Evolutionary conservation across 2,329 filamentous ascomycete genomes (phyloP), one percentile per base, ranked within the genome.

Genomic region (Aspergillus alliaceus): DNA sequence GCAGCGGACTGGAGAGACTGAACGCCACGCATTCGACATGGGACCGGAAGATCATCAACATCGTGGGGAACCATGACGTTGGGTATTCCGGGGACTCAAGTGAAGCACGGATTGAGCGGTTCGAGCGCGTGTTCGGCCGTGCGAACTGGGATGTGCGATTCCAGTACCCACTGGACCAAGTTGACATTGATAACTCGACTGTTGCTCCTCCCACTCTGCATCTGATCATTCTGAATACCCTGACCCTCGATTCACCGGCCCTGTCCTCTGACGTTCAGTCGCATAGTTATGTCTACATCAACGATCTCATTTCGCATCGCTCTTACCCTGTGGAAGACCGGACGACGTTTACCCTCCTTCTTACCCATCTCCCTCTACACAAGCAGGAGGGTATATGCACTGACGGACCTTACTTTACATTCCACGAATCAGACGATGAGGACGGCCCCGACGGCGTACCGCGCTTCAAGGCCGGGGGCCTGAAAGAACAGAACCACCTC

Each of bases 31-130:
- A 82, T 59, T 75, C 79, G 6, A 73, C 75, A 2, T 98, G 95
- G 95, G 75, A 81, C n/a, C 82, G 80, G 39, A 84, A 89, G 54
- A 82, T 97, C 61, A 91, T 99, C 71, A 96, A 96, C 65, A 86
- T 98, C 25, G 92, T 87, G 0, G 95, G 95, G 1, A 99, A 99
- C 69, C 95, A 99, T 71, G 95, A 99, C 73, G 88, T 99, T 68
- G 95, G 95, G 32, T 99, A 99, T 72, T 91, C 93, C 0, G 95
- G 95, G 3, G 95, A 99, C 73, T 82, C 98, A 59, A 91, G 89
- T 39, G 77, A 82, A n/a, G 81, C 86, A 59, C 86, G 92, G 3
- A 80, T 97, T 54, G 80, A 85, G 27, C 85, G 95, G 1, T 99
- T 98, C 70, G 92, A 96, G 75, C 81, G 83, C 22, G 84, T 84